These are phyloP conservation scores for Talaromyces amestolkiae DNA, from an alignment of 2,329 filamentous ascomycete species.

Conservation along the genomic window DNA sequence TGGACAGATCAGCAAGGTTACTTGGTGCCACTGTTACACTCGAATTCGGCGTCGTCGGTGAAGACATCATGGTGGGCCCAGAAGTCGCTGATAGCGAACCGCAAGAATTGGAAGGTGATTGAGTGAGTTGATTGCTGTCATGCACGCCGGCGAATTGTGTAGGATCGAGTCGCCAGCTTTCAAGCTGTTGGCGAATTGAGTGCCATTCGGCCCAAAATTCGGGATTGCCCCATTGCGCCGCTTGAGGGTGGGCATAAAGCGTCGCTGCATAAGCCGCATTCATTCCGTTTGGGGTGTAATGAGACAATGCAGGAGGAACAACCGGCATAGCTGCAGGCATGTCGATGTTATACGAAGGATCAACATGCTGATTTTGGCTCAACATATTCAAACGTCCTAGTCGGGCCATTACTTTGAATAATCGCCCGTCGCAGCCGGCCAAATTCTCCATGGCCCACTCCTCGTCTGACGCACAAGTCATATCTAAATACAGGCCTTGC, in stretches of 20 bases:
- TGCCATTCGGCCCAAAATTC: slow-evolving; percentile 86
- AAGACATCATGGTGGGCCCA: slow-evolving; percentile 31
- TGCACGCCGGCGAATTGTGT: slow-evolving; percentile 24
- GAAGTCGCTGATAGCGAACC: slow-evolving; percentile 18
- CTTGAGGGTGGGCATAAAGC: slow-evolving; percentile 9
- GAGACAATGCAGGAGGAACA: slow-evolving; percentile 36
- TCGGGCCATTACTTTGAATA: slow-evolving; percentile 83
- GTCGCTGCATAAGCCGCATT: slow-evolving; percentile 26
- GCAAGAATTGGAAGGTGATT: slow-evolving; percentile 15
- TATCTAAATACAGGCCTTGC: slow-evolving; percentile 60
- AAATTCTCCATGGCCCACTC: slow-evolving; percentile 78
- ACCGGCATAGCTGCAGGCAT: slow-evolving; percentile 28
- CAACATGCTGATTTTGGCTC: slow-evolving; percentile 60
- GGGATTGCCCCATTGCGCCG: slow-evolving; percentile 19
- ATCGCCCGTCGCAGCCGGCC: slow-evolving; percentile 77
- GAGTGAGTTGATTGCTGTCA: slow-evolving; percentile 15
- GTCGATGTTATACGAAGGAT: slow-evolving; percentile 27
- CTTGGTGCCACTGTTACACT: slow-evolving; percentile 47
- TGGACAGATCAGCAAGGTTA: slow-evolving; percentile 71
- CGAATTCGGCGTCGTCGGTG: slow-evolving; percentile 25
- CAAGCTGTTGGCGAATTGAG: slow-evolving; percentile 70
- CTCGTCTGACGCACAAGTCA: slow-evolving; percentile 62
- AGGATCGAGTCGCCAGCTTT: slow-evolving; percentile 75
- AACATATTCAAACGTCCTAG: slow-evolving; percentile 82
- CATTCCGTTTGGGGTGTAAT: slow-evolving; percentile 39